phyloP scores from a whole-genome alignment of 176 grass and related monocot species.

The Pontederia crassipes region DNA sequence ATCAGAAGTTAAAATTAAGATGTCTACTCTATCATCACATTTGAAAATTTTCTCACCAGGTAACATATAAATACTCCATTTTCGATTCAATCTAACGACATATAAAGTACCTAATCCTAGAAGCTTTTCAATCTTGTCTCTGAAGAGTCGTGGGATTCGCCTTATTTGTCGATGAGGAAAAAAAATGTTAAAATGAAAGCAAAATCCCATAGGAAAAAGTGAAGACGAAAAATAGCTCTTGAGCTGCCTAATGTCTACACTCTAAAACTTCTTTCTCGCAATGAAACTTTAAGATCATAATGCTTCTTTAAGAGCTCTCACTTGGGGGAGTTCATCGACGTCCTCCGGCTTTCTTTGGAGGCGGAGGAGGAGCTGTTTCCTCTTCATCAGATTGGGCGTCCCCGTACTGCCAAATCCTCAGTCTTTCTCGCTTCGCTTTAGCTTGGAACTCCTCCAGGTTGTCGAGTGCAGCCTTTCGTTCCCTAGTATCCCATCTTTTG shows the following conservation, averaged over 20 bases:
- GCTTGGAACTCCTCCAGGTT: slow-evolving; percentile 73
- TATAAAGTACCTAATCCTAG: too few relatives aligned
- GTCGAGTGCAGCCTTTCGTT: slow-evolving; percentile 42
- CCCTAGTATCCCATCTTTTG: slow-evolving; percentile 68
- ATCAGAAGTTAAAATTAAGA: too few relatives aligned
- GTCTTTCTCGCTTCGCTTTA: slow-evolving; percentile 54
- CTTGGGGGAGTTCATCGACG: slow-evolving; percentile 17
- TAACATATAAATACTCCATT: too few relatives aligned
- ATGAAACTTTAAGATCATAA: too few relatives aligned
- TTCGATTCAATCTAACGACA: too few relatives aligned
- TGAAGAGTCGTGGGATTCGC: slow-evolving; percentile 6
- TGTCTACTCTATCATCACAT: too few relatives aligned
- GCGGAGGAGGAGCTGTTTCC: slow-evolving; percentile 40
- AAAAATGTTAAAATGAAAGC: slow-evolving; percentile 9
- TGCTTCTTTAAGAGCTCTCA: too few relatives aligned
- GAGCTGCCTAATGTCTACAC: background rate
- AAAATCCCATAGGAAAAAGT: background rate
- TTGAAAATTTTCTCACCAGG: too few relatives aligned
- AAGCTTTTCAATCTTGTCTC: too few relatives aligned
- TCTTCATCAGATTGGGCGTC: slow-evolving; percentile 67
- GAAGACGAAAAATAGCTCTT: background rate
- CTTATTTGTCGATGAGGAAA: slow-evolving; percentile 12
- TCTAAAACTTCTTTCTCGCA: background rate
- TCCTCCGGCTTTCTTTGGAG: slow-evolving; percentile 36
- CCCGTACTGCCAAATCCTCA: slow-evolving; percentile 55